Conservation (phyloP, 441 rosid genomes). For the Jatropha multifida region DNA sequence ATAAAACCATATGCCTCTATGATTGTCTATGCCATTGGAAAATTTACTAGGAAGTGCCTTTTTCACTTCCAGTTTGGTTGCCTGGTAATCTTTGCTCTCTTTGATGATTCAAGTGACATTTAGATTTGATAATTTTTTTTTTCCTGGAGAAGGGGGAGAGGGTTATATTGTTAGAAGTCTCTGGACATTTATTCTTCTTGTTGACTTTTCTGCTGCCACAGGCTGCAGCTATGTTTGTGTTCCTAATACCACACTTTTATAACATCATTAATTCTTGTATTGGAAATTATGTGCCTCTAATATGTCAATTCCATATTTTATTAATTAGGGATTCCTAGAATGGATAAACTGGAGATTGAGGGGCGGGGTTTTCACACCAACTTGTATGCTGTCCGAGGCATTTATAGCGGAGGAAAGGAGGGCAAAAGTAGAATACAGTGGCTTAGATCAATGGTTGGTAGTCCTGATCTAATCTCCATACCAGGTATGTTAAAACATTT, state of each 20-base stretch:
- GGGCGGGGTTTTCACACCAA: conserved; percentile 96
- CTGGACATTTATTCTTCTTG: conserved; percentile 1
- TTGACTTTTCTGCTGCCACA: not conserved
- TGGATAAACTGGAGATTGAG: conserved; percentile 91
- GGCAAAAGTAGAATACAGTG: conserved; percentile 97
- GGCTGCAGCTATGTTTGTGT: conserved; percentile 1
- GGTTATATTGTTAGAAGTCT: not conserved
- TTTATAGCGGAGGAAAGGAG: conserved; percentile 95
- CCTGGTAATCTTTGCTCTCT: not conserved
- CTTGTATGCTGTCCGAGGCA: conserved; percentile 81
- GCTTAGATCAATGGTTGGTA: conserved; percentile 98
- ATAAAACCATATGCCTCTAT: not conserved
- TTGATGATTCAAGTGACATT: not conserved
- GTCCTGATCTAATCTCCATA: conserved; percentile 96
- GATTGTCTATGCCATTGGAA: not conserved
- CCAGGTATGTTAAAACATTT: conserved; percentile 51
- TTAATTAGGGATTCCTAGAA: conserved; percentile 71
- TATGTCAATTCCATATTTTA: conserved; percentile 7
- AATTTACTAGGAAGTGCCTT: not conserved
- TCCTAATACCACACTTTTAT: conserved; percentile 2
- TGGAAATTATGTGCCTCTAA: conserved; percentile 4
- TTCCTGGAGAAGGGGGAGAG: not conserved
- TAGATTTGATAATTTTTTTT: not conserved
- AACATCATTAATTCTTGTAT: not conserved
- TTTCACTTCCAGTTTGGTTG: not conserved